Percentiles rank a stretch among this genome's conserved stretches.
Evolutionary conservation across 2,329 filamentous ascomycete species (phyloP).

Genomic region (Anthostomella pinea): DNA sequence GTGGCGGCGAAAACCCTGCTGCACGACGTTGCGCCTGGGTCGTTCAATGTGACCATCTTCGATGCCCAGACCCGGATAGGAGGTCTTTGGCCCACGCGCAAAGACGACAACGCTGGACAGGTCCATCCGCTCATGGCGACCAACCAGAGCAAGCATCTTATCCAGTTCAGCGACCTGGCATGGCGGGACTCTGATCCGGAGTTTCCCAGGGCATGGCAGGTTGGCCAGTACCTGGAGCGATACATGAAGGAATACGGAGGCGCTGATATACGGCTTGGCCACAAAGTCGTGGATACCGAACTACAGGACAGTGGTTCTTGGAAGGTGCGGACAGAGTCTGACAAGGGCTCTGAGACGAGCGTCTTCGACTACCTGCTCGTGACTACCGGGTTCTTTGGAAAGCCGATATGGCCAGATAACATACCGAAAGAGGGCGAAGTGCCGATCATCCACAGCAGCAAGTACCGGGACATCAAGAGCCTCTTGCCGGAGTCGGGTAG

Average conservation of each 20-base stretch:
- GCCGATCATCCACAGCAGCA: conserved; percentile 65
- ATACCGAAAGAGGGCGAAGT: conserved; percentile 36
- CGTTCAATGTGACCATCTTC: conserved; percentile 68
- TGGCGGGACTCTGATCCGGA: conserved; percentile 62
- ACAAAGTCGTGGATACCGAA: conserved; percentile 42
- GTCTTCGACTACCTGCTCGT: conserved; percentile 71
- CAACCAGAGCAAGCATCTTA: conserved; percentile 76
- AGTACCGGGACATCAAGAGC: conserved; percentile 54
- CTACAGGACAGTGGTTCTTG: conserved; percentile 36
- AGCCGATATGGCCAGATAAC: conserved; percentile 50
- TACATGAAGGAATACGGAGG: conserved; percentile 59
- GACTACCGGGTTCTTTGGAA: conserved; percentile 74
- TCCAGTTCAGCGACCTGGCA: conserved; percentile 68
- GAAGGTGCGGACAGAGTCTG: conserved; percentile 38
- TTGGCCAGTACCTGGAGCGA: conserved; percentile 67
- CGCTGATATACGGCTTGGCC: conserved; percentile 48
- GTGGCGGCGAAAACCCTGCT: conserved; percentile 72
- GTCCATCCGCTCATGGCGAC: conserved; percentile 66
- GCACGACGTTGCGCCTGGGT: conserved; percentile 49
- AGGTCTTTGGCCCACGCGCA: conserved; percentile 69
- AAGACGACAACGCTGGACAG: conserved; percentile 46
- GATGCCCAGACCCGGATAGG: conserved; percentile 65
- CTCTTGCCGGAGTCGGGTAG: conserved; percentile 40
- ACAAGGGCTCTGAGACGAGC: conserved; percentile 39
- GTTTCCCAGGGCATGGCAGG: conserved; percentile 74